Conservation (phyloP, 345 rosid genomes). For the Acer negundo region DNA sequence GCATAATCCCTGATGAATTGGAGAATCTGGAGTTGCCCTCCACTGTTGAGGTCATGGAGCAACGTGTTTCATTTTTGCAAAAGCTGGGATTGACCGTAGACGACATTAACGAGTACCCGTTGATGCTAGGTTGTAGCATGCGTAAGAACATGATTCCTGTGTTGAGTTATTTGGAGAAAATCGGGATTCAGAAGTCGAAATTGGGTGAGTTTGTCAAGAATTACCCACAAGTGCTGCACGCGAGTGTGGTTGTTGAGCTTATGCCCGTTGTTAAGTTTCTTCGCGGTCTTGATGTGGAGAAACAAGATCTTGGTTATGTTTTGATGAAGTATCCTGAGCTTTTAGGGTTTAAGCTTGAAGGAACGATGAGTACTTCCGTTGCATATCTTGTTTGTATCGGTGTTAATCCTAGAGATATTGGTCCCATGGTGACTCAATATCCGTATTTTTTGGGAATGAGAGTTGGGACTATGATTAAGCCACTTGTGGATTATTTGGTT, state of each 20-base stretch:
- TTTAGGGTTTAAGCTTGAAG: constrained; percentile 92
- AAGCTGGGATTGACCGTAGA: constrained; percentile 75
- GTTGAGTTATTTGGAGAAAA: constrained; percentile 77
- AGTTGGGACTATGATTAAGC: constrained; percentile 89
- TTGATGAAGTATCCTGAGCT: constrained; percentile 87
- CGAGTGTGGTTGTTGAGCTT: constrained; percentile 91
- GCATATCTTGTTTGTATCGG: constrained; percentile 92
- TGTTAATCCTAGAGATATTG: constrained; percentile 87
- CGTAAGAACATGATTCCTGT: constrained; percentile 93
- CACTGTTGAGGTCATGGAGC: constrained; percentile 85
- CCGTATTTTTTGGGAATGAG: constrained; percentile 90
- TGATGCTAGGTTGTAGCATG: constrained; percentile 82
- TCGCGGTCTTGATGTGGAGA: constrained; percentile 90
- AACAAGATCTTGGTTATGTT: constrained; percentile 78
- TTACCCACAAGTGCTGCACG: constrained; percentile 79
- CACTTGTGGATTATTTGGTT: constrained; percentile 70
- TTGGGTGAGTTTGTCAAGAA: constrained; percentile 82
- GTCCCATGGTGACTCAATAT: constrained; percentile 93
- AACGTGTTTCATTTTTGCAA: constrained; percentile 84
- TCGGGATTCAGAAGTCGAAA: constrained; percentile 67
- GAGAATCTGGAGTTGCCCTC: constrained; percentile 81
- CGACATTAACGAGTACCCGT: constrained; percentile 82
- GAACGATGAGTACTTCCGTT: constrained; percentile 89
- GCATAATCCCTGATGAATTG: constrained; percentile 86
- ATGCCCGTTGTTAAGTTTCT: constrained; percentile 88